A percentile compares a stretch with the other conserved stretches of the same genome.
Conservation (phyloP, 768 basidiomycete genomes). For the Botryobasidium botryosum region DNA sequence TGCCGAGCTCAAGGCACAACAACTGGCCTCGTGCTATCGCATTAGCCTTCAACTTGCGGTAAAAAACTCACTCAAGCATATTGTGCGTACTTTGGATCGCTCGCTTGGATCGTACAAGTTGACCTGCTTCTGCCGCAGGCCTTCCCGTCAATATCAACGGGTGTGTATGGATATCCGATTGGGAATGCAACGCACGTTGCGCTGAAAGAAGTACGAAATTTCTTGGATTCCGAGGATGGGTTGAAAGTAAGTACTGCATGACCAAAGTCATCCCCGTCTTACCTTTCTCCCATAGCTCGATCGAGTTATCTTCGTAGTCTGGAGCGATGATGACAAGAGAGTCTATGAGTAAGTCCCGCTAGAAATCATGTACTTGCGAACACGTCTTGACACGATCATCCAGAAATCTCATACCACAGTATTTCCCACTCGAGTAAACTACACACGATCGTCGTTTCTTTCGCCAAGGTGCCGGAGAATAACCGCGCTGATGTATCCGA, state of each 20-base stretch:
- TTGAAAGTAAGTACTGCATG: slow-evolving; percentile 20
- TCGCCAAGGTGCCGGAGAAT: too few relatives aligned
- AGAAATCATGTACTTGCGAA: too few relatives aligned
- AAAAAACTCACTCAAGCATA: slow-evolving; percentile 39
- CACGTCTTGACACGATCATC: too few relatives aligned
- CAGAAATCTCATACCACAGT: too few relatives aligned
- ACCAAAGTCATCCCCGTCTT: not conserved
- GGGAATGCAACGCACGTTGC: slow-evolving; percentile 54
- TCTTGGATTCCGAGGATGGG: slow-evolving; percentile 36
- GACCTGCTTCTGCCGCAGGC: slow-evolving; percentile 29
- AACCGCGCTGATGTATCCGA: too few relatives aligned
- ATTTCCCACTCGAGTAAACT: too few relatives aligned
- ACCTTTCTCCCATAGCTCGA: slow-evolving; percentile 28
- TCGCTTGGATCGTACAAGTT: not conserved
- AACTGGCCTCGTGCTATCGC: slow-evolving; percentile 52
- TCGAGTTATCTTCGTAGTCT: slow-evolving; percentile 59
- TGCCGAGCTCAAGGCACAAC: slow-evolving; percentile 27
- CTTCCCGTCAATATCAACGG: slow-evolving; percentile 68
- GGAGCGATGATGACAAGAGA: slow-evolving; percentile 41
- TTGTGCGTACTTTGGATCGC: slow-evolving; percentile 30
- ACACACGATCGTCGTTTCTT: too few relatives aligned
- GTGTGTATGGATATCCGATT: slow-evolving; percentile 63
- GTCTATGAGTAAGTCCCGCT: slow-evolving; percentile 54
- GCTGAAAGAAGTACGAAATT: slow-evolving; percentile 36
- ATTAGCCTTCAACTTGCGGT: slow-evolving; percentile 44